Base-by-base conservation (phyloP, 805 yeast species). In the Saccharomyces jurei region DNA sequence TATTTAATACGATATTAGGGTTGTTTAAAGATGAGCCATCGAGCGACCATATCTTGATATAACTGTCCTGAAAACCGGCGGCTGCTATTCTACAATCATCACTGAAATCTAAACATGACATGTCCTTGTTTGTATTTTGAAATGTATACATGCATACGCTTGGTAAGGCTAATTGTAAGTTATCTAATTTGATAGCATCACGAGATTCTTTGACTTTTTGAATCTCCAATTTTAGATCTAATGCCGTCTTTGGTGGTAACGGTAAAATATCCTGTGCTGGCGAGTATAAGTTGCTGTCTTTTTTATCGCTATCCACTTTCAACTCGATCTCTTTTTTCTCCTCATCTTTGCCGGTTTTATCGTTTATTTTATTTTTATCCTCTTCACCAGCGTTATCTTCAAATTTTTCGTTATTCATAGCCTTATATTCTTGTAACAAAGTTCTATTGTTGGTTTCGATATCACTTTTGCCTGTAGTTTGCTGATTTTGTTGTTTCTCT, bases 61-160 rank as follows among this genome's bases (percentile, higher is more conserved):
- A 89, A 55, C 94, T 84, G 68, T 92, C 98, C 63, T 89, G 90
- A 65, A 94, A 94, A 9, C 99, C 98, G 32, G 91, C 96, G 2
- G 97, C 97, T 30, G 89, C 85, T 58, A 90, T 64, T 25, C 91
- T 82, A 17, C 92, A 83, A 69, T 92, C 97, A 52, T 85, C 87
- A 63, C 92, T 89, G 74, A 92, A 92, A 58, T 84, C 87, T 49
- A 92, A 67, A 50, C 90, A 82, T n/a, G 95, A 87, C 78, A 94
- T 75, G 57, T 87, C 95, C 60, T 86, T 86, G 67, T 89, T 86
- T 10, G 97, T 88, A 71, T 94, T 94, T 75, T 94, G 99, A 74
- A 94, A 91, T 0, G 98, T 92, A 74, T 94, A 94, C 96, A 92
- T 89, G 71, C 98, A 94, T 36, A 92, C 96, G 54, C 96, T 87